Evolutionary conservation across 352 stramenopile genomes (phyloP).

Genomic region (Phytopythium cucurbitacearum): DNA sequence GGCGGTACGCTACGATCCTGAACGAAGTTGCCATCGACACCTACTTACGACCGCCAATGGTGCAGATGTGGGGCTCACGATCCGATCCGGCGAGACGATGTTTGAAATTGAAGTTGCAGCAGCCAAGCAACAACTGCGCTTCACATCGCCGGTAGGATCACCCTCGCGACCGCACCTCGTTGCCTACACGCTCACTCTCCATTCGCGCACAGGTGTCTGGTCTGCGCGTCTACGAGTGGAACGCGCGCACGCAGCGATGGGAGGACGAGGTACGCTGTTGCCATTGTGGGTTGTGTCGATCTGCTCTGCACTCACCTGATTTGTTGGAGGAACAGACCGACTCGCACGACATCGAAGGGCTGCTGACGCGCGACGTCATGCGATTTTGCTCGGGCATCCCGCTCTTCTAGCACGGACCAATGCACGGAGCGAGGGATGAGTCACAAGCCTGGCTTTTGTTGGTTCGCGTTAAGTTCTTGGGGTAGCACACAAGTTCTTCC

Average conservation of each 20-base stretch:
- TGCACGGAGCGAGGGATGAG: not conserved
- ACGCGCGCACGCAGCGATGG: slow-evolving; percentile 61
- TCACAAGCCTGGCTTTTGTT: slow-evolving; percentile 5
- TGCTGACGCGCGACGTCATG: slow-evolving; percentile 82
- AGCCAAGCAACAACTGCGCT: slow-evolving; percentile 66
- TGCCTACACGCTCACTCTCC: too few relatives aligned
- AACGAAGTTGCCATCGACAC: not conserved
- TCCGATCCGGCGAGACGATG: slow-evolving; percentile 43
- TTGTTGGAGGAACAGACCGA: slow-evolving; percentile 31
- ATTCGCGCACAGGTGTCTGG: slow-evolving; percentile 51
- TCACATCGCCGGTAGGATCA: slow-evolving; percentile 47
- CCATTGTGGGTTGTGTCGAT: not conserved
- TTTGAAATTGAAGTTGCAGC: slow-evolving; percentile 58
- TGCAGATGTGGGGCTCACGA: slow-evolving; percentile 35
- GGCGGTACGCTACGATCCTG: slow-evolving; percentile 13
- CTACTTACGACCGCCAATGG: not conserved
- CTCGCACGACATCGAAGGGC: slow-evolving; percentile 73
- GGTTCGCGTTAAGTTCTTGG: slow-evolving; percentile 15
- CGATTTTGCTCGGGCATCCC: slow-evolving; percentile 65
- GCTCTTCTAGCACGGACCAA: slow-evolving; percentile 38
- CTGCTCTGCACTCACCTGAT: slow-evolving; percentile 7
- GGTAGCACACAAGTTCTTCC: not conserved
- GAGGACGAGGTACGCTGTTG: slow-evolving; percentile 54
- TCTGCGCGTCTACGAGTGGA: slow-evolving; percentile 70
- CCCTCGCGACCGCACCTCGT: not conserved